phyloP scores from a whole-genome alignment of 306 rosid genomes.

The Medicago ruthenica region DNA sequence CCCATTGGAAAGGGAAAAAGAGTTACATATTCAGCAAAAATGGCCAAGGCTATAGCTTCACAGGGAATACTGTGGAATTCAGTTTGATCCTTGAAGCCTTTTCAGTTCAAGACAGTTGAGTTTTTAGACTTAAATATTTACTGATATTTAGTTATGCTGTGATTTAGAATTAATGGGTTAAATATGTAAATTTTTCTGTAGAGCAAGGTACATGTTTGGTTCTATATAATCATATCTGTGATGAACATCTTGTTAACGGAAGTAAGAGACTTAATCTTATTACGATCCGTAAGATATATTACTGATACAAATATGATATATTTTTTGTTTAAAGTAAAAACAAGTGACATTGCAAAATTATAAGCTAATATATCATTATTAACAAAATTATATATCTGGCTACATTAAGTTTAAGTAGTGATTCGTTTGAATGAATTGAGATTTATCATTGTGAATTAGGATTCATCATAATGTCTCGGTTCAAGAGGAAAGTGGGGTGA shows the following conservation, averaged over 20 bases:
- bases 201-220: conserved; percentile 31
- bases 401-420: too few species aligned
- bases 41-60: not conserved
- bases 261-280: too few species aligned
- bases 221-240: conserved; percentile 5
- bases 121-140: conserved; percentile 17
- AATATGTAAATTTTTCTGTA: conserved; percentile 27
- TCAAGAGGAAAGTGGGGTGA: too few species aligned
- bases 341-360: too few species aligned
- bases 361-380: too few species aligned
- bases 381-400: too few species aligned
- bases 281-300: not conserved
- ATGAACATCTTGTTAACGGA: not conserved
- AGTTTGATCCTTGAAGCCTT: conserved; percentile 30
- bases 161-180: conserved; percentile 17
- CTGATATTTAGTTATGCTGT: conserved; percentile 27
- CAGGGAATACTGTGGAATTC: conserved; percentile 30
- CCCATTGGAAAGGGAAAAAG: conserved; percentile 22
- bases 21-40: conserved; percentile 16
- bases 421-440: too few species aligned
- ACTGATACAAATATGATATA: too few species aligned
- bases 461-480: too few species aligned
- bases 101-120: conserved; percentile 26
- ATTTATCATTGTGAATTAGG: too few species aligned
- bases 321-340: too few species aligned